Conservation (phyloP, 2,329 filamentous ascomycete genomes). For the Graphilbum sp. region DNA sequence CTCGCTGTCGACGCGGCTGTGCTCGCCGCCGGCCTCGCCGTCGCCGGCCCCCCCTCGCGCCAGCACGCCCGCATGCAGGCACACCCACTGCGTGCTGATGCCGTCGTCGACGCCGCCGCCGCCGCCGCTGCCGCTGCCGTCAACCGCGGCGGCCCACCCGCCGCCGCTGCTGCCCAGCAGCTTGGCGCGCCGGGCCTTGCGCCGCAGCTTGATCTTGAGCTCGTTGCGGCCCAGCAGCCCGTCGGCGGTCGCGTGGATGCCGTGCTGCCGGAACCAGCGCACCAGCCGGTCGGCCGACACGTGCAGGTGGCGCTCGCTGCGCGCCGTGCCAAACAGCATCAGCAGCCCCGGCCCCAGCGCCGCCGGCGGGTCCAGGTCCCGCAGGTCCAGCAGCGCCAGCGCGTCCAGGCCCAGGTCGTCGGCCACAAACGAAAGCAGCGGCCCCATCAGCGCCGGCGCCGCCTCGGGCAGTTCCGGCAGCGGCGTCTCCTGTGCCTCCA, state of each 20-base stretch:
- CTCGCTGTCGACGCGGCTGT: conserved; percentile 26
- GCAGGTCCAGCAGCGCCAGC: conserved; percentile 65
- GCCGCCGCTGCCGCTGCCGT: conserved; percentile 39
- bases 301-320: conserved; percentile 85
- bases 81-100: conserved; percentile 88
- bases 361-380: conserved; percentile 67
- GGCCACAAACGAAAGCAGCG: conserved; percentile 62
- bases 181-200: conserved; percentile 68
- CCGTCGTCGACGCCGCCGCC: conserved; percentile 49
- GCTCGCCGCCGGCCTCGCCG: conserved; percentile 16
- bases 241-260: conserved; percentile 63
- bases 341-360: conserved; percentile 77
- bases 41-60: too few relatives aligned
- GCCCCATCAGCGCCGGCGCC: conserved; percentile 53
- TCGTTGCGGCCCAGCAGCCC: conserved; percentile 82
- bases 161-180: conserved; percentile 57
- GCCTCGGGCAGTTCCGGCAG: conserved; percentile 44
- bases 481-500: conserved; percentile 26
- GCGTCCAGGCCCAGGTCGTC: conserved; percentile 78
- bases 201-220: conserved; percentile 68
- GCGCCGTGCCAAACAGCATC: conserved; percentile 83
- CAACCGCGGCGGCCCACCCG: conserved; percentile 24
- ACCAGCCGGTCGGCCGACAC: conserved; percentile 81
- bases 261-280: conserved; percentile 65
- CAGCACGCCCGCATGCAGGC: conserved; percentile 68